A percentile compares a stretch with the other conserved stretches of the same genome.
Conservation (phyloP, 768 basidiomycete genomes). For the Multifurca ochricompacta region DNA sequence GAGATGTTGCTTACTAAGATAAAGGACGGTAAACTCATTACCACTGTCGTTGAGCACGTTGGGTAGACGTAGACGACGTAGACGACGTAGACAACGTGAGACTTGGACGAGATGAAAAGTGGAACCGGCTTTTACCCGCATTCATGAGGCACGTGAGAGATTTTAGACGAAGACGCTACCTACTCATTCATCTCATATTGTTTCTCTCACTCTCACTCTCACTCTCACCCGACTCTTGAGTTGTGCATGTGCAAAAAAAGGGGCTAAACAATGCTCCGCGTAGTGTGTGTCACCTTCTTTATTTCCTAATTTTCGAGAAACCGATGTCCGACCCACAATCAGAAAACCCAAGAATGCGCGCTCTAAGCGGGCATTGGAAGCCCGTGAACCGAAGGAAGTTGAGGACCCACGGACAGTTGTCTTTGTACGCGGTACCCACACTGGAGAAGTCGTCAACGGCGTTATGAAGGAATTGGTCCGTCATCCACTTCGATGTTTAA, state of each 20-base stretch:
- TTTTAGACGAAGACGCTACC: too few species aligned
- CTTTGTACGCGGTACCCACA: conserved; percentile 84
- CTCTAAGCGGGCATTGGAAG: conserved; percentile 82
- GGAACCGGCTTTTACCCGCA: too few species aligned
- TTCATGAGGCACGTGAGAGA: too few species aligned
- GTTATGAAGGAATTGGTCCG: conserved; percentile 88
- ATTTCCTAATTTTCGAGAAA: not conserved
- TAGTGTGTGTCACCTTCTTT: conserved; percentile 10
- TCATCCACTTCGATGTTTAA: conserved; percentile 7
- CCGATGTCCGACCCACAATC: not conserved
- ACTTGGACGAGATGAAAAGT: too few species aligned
- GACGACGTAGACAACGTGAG: not conserved
- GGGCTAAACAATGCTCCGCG: conserved; percentile 14
- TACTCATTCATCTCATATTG: too few species aligned
- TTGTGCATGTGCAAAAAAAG: too few species aligned
- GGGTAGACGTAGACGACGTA: conserved; percentile 32
- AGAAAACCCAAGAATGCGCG: conserved; percentile 96
- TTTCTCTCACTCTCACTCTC: too few species aligned
- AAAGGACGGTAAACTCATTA: conserved; percentile 75
- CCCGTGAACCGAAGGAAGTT: conserved; percentile 81
- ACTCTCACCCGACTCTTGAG: too few species aligned
- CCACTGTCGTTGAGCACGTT: conserved; percentile 81
- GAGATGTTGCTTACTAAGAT: conserved; percentile 93
- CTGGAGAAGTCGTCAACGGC: conserved; percentile 68
- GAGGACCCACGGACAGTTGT: conserved; percentile 83